Evolutionary conservation across 805 yeast genomes (phyloP).

Genomic region (Kregervanrija pseudodelftensis): DNA sequence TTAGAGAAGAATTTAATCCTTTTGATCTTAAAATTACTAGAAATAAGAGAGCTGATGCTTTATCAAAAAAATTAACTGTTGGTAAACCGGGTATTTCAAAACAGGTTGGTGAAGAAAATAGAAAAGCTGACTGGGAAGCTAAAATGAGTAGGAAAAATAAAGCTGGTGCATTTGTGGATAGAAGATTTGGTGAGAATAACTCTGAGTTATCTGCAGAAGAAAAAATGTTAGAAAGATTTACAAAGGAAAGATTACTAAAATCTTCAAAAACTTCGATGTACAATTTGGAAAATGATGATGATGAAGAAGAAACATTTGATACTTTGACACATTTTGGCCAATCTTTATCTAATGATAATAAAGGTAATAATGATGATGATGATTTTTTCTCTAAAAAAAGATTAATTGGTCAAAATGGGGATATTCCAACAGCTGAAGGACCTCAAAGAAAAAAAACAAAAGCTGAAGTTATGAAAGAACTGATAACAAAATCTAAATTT

Average conservation of each 20-base stretch:
- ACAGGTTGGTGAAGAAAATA: slow-evolving; percentile 58
- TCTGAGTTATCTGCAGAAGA: slow-evolving; percentile 72
- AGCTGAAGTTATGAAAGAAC: slow-evolving; percentile 80
- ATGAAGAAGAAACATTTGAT: slow-evolving; percentile 54
- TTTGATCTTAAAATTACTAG: slow-evolving; percentile 74
- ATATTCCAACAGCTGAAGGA: slow-evolving; percentile 28
- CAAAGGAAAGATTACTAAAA: slow-evolving; percentile 71
- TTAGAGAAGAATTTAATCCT: slow-evolving; percentile 82
- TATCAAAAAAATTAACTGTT: slow-evolving; percentile 40
- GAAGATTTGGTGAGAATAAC: slow-evolving; percentile 88
- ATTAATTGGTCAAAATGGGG: slow-evolving; percentile 10
- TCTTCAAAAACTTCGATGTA: slow-evolving; percentile 53
- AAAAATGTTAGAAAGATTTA: slow-evolving; percentile 90
- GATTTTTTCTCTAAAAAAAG: slow-evolving; percentile 30
- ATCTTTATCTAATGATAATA: slow-evolving; percentile 38
- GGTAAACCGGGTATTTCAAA: slow-evolving; percentile 68
- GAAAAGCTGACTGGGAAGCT: slow-evolving; percentile 56
- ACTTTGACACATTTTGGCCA: slow-evolving; percentile 78
- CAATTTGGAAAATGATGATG: slow-evolving; percentile 68
- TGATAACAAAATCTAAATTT: slow-evolving; percentile 75
- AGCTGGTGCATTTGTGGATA: slow-evolving; percentile 73
- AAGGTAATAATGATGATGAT: slow-evolving; percentile 28
- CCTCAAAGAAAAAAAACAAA: slow-evolving; percentile 66
- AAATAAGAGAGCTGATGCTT: slow-evolving; percentile 48
- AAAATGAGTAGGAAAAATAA: slow-evolving; percentile 58